Evolutionary conservation across 805 yeast species (phyloP), one percentile per base, ranked within the genome.

Genomic region (Yarrowia sp.): DNA sequence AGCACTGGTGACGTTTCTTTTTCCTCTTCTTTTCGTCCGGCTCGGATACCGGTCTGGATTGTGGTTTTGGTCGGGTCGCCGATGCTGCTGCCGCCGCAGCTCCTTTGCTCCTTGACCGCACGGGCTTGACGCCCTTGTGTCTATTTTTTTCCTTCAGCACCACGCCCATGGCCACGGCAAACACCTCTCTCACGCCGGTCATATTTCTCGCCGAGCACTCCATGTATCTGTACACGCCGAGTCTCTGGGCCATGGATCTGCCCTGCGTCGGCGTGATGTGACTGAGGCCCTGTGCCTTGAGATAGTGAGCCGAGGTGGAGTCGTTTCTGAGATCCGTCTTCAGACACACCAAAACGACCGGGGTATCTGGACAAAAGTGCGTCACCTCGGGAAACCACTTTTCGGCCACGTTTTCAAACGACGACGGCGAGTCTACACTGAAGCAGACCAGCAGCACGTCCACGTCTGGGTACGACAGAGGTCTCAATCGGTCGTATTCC

Each of bases 361-460:
- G 97, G 2, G 88, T 83, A 1, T 86, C 89, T 2, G 93, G 92
- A 75, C 97, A 91, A 76, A 89, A 91, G 74, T 90, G 92, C 70
- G 82, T 80, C 1, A 91, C 89, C 76, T 93, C 98, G 0, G 97
- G 97, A 49, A 85, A 85, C 98, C 98, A 93, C 70, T 84, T 85
- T 71, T 91, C 96, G 70, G 83, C 83, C 12, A 91, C 89, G 75
- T 90, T 92, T 64, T 85, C 87, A 69, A 93, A 80, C 26, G 93
- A 86, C 41, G 84, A 84, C 19, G 82, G 79, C 69, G 83, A 84
- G 73, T 88, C 89, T 38, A 91, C 82, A 1, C 94, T 81, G 77
- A 90, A 93, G 70, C 97, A 92, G 9, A 92, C 81, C 69, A 93
- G 80, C 16, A 92, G 77, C 1, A 92, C 79, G 76, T 91, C 90